phyloP scores from a whole-genome alignment of 2,329 filamentous ascomycete species.

The Calonectria montana region DNA sequence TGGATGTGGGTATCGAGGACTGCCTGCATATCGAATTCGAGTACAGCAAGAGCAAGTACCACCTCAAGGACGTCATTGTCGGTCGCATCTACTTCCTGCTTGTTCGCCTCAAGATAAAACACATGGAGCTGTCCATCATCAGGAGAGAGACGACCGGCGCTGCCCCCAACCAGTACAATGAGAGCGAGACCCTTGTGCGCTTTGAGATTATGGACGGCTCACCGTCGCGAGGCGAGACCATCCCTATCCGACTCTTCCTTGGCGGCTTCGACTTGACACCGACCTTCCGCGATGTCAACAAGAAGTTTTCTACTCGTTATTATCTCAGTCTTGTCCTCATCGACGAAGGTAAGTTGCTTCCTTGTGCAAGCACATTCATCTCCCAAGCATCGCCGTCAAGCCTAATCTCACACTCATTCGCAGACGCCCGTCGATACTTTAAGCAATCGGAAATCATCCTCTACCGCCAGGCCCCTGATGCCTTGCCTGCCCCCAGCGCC shows the following conservation, averaged over 20 bases:
- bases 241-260: constrained; percentile 95
- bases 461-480: constrained; percentile 81
- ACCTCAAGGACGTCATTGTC: constrained; percentile 98
- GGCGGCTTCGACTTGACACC: constrained; percentile 97
- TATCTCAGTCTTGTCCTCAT: constrained; percentile 97
- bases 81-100: constrained; percentile 98
- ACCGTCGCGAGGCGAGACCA: constrained; percentile 93
- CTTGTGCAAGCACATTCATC: background rate
- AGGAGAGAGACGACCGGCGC: constrained; percentile 95
- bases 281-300: constrained; percentile 99
- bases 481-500: constrained; percentile 48
- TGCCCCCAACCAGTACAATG: constrained; percentile 98
- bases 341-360: constrained; percentile 77
- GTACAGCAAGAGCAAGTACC: constrained; percentile 99
- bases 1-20: constrained; percentile 99
- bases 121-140: constrained; percentile 99
- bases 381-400: background rate
- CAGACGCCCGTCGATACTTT: constrained; percentile 96
- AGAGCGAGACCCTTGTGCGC: constrained; percentile 96
- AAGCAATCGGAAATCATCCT: constrained; percentile 99
- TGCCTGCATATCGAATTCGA: constrained; percentile 99
- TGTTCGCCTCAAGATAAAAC: constrained; percentile 98
- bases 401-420: constrained; percentile 11
- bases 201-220: constrained; percentile 99
- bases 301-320: constrained; percentile 98